Evolutionary conservation across 495 filamentous ascomycete species (phyloP).

Genomic region (Penicillium robsamsonii): DNA sequence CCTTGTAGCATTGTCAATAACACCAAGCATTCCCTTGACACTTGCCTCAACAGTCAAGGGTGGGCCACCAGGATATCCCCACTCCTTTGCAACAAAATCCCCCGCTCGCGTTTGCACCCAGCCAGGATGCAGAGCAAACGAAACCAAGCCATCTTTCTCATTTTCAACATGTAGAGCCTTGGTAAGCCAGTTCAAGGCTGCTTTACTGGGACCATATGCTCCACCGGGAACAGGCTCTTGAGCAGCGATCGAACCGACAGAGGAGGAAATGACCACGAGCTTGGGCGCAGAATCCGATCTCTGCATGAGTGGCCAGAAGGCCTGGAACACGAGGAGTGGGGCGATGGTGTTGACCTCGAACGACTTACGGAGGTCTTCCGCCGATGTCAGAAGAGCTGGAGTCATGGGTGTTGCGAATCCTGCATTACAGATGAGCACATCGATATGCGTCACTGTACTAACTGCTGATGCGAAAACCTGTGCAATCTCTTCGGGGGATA

Average conservation of each 20-base stretch:
- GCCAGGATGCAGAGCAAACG: constrained; percentile 30
- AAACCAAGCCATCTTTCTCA: constrained; percentile 34
- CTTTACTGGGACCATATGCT: constrained; percentile 40
- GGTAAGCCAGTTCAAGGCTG: constrained; percentile 37
- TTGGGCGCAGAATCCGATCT: constrained; percentile 28
- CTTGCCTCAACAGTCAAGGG: constrained; percentile 29
- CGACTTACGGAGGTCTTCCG: constrained; percentile 28
- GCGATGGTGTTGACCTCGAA: constrained; percentile 42
- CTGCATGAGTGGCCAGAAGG: constrained; percentile 34
- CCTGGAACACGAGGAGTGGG: constrained; percentile 39
- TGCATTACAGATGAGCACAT: constrained; percentile 54
- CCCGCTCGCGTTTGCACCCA: constrained; percentile 46
- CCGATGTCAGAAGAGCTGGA: constrained; percentile 16
- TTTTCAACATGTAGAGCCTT: constrained; percentile 28
- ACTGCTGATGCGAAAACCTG: background rate
- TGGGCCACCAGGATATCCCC: constrained; percentile 21
- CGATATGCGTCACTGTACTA: constrained; percentile 32
- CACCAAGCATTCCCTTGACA: constrained; percentile 31
- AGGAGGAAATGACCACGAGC: constrained; percentile 30
- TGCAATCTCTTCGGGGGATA: constrained; percentile 14
- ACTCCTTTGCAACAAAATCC: constrained; percentile 31
- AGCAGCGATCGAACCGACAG: constrained; percentile 24
- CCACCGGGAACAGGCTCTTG: constrained; percentile 30
- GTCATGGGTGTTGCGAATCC: constrained; percentile 27
- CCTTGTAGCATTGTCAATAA: constrained; percentile 35